A percentile compares a stretch with the other conserved stretches of the same genome.
phyloP scores from a whole-genome alignment of 352 stramenopile species.

The Pythium vanterpoolii region DNA sequence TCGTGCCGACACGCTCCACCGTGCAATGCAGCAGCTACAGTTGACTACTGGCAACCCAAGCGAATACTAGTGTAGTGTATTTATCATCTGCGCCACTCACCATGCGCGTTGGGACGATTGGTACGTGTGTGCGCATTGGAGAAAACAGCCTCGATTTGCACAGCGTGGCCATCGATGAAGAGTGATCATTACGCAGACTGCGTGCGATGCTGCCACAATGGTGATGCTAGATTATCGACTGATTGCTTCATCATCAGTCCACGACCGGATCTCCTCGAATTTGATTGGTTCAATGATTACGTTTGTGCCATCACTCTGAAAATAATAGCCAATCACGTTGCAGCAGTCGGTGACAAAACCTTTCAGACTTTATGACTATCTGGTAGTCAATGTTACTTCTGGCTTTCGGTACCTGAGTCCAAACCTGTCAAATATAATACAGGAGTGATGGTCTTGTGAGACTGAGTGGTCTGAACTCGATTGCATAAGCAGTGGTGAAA shows the following conservation, averaged over 20 bases:
- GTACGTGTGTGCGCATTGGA: too few relatives aligned
- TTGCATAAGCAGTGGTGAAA: not conserved
- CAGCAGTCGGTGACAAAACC: not conserved
- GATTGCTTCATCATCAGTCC: slow-evolving; percentile 3
- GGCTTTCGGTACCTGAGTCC: not conserved
- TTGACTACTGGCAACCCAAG: too few relatives aligned
- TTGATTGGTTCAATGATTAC: slow-evolving; percentile 6
- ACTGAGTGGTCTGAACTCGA: not conserved
- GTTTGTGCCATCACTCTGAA: not conserved
- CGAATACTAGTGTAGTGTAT: too few relatives aligned
- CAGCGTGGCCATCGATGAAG: too few relatives aligned
- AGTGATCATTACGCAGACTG: not conserved
- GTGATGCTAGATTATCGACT: not conserved
- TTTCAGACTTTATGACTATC: not conserved
- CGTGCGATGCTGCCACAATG: too few relatives aligned
- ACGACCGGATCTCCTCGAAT: not conserved
- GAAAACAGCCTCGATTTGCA: too few relatives aligned
- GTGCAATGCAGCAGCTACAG: too few relatives aligned
- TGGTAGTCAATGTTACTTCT: not conserved
- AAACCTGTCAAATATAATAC: not conserved
- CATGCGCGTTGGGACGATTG: too few relatives aligned
- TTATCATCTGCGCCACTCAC: too few relatives aligned
- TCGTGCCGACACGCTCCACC: slow-evolving; percentile 16
- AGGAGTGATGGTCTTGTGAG: slow-evolving; percentile 5
- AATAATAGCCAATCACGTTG: not conserved